Conservation (phyloP, 352 stramenopile species). For the Phytopythium cucurbitacearum region DNA sequence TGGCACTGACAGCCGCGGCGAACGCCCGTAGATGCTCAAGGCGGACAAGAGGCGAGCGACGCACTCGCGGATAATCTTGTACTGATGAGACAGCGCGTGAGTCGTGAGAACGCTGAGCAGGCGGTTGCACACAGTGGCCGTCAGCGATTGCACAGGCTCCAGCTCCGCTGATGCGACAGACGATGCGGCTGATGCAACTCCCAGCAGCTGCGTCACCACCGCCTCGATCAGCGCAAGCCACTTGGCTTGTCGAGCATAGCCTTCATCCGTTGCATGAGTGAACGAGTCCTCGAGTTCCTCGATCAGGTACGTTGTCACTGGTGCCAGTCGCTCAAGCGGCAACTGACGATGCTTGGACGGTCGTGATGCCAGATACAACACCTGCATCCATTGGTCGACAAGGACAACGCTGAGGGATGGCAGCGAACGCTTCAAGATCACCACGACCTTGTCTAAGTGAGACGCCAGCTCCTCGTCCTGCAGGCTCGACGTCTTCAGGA, state of each 20-base stretch:
- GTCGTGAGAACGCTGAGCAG: slow-evolving; percentile 6
- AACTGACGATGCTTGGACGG: slow-evolving; percentile 20
- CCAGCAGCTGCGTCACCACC: slow-evolving; percentile 40
- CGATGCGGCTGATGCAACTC: too few species aligned
- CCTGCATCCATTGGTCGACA: slow-evolving; percentile 47
- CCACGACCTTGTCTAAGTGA: slow-evolving; percentile 18
- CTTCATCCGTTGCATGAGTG: slow-evolving; percentile 42
- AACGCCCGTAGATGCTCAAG: slow-evolving; percentile 11
- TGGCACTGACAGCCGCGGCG: slow-evolving; percentile 4
- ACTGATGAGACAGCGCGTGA: slow-evolving; percentile 57
- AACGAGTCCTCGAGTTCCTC: slow-evolving; percentile 58
- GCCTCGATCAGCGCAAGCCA: slow-evolving; percentile 61
- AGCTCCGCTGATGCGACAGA: too few species aligned
- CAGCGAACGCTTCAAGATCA: slow-evolving; percentile 37
- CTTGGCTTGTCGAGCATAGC: slow-evolving; percentile 73
- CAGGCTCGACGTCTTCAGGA: slow-evolving; percentile 21
- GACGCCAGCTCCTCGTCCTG: slow-evolving; percentile 11
- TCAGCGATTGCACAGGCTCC: background rate
- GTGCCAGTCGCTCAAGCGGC: slow-evolving; percentile 16
- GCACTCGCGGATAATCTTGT: slow-evolving; percentile 77
- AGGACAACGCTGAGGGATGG: slow-evolving; percentile 56
- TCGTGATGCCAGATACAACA: slow-evolving; percentile 46
- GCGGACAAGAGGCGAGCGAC: slow-evolving; percentile 56
- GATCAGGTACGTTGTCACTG: slow-evolving; percentile 27
- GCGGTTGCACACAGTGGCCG: background rate